Evolutionary conservation across 352 stramenopile species (phyloP).

Genomic region (Pythium coloratum): DNA sequence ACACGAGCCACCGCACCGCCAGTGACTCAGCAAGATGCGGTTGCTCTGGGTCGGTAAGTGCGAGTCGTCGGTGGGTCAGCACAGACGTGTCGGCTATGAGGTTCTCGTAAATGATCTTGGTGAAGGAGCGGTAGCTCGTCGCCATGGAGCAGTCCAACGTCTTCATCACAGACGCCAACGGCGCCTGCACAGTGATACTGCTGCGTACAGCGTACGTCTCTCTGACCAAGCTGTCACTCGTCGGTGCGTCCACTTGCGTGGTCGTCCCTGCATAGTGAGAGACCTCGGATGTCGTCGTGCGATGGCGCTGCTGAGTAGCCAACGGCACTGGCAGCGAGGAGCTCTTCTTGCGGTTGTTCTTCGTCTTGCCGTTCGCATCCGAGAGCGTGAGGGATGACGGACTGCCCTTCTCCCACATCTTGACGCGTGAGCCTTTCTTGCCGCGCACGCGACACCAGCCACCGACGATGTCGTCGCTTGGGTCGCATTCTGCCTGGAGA

Average conservation of each 20-base stretch:
- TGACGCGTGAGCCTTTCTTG: conserved; percentile 35
- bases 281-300: not conserved
- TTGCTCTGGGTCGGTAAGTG: not conserved
- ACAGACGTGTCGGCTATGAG: conserved; percentile 72
- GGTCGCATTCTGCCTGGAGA: conserved; percentile 28
- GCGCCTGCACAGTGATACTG: conserved; percentile 51
- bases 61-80: conserved; percentile 58
- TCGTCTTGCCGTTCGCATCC: conserved; percentile 2
- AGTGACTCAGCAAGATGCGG: conserved; percentile 42
- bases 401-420: conserved; percentile 58
- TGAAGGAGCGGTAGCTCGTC: conserved; percentile 66
- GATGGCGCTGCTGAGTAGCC: not conserved
- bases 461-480: conserved; percentile 12
- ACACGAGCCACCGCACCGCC: conserved; percentile 72
- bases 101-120: conserved; percentile 72
- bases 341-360: not conserved
- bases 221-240: not conserved
- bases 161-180: conserved; percentile 57
- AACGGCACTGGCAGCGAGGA: conserved; percentile 1
- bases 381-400: conserved; percentile 17
- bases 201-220: conserved; percentile 57
- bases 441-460: conserved; percentile 29
- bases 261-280: not conserved
- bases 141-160: conserved; percentile 55
- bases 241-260: not conserved